phyloP scores from a whole-genome alignment of 768 basidiomycete species.

The Crepidotus variabilis region DNA sequence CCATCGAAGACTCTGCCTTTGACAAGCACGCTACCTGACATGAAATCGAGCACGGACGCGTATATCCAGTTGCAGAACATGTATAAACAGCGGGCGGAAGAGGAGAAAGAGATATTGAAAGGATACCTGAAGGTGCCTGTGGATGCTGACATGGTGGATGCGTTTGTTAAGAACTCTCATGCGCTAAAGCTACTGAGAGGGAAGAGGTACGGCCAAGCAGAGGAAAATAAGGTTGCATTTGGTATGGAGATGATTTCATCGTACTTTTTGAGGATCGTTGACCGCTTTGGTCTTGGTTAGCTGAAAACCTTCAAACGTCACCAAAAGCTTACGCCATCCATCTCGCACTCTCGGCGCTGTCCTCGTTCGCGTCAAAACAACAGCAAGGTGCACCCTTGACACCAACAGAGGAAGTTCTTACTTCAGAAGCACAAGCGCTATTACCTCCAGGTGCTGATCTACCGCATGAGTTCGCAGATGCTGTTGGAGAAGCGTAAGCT shows the following conservation, averaged over 20 bases:
- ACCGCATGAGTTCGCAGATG: slow-evolving; percentile 52
- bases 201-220: slow-evolving; percentile 54
- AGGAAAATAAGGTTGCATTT: slow-evolving; percentile 44
- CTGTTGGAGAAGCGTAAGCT: slow-evolving; percentile 78
- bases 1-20: slow-evolving; percentile 69
- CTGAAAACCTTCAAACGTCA: slow-evolving; percentile 29
- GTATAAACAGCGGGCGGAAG: slow-evolving; percentile 74
- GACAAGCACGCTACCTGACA: slow-evolving; percentile 88
- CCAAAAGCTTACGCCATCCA: slow-evolving; percentile 67
- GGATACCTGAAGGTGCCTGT: slow-evolving; percentile 42
- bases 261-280: slow-evolving; percentile 4
- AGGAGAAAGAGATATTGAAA: slow-evolving; percentile 60
- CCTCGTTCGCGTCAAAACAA: slow-evolving; percentile 23
- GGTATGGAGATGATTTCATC: slow-evolving; percentile 34
- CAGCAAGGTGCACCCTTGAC: slow-evolving; percentile 21
- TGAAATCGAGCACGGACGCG: slow-evolving; percentile 84
- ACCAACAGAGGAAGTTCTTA: slow-evolving; percentile 50
- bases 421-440: slow-evolving; percentile 43
- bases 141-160: slow-evolving; percentile 54
- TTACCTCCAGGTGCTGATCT: slow-evolving; percentile 48
- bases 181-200: slow-evolving; percentile 65
- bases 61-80: slow-evolving; percentile 85
- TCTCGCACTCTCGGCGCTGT: slow-evolving; percentile 68
- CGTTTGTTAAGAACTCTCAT: slow-evolving; percentile 80
- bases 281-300: slow-evolving; percentile 25